Evolutionary conservation across 2,329 filamentous ascomycete species (phyloP), one percentile per base, ranked within the genome.

Genomic region (Trichoderma aggressivum): DNA sequence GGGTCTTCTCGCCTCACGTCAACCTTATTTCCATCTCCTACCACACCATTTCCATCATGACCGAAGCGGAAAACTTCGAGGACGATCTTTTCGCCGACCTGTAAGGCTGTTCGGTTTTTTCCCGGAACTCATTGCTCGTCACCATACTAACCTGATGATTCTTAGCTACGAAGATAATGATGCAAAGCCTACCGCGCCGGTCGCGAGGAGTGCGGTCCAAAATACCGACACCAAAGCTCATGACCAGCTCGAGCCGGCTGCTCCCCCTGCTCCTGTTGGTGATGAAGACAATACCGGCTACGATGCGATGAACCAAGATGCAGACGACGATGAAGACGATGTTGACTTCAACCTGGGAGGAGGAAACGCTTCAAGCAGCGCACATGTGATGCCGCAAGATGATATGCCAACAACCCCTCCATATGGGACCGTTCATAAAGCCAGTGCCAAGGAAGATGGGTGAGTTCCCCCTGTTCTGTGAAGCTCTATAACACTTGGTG

Each of bases 1-100:
- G 14, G 65, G 55, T 61, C 28, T 58, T 64, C 61, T 69, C 36
- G n/a, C 64, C 21, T 72, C 39, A 64, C 47, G n/a, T 53, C 7
- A 34, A 60, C 8, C 21, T 24, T 21, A 4, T 61, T 26, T 61
- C 7, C 56, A 69, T 58, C 32, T 56, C 65, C 21, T n/a, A 12
- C 30, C 39, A 18, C 58, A 62, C 12, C 30, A 28, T 39, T 12
- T 50, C 74, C 72, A 76, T 74, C 77, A 96, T 95, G 93, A 89
- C 92, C 61, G 93, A 96, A 78, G 85, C 88, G 67, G 92, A 94
- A 78, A 92, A 93, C 75, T 90, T 94, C 76, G 94, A 97, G 76
- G 94, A 97, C 79, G 94, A 97, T 87, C 92, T 97, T 82, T 97
- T 97, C 82, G 94, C 94, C 77, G 94, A 97, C 84, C 89, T 97